Evolutionary conservation across 179 eudicot genomes (phyloP).

Genomic region (Beta macrorhiza): DNA sequence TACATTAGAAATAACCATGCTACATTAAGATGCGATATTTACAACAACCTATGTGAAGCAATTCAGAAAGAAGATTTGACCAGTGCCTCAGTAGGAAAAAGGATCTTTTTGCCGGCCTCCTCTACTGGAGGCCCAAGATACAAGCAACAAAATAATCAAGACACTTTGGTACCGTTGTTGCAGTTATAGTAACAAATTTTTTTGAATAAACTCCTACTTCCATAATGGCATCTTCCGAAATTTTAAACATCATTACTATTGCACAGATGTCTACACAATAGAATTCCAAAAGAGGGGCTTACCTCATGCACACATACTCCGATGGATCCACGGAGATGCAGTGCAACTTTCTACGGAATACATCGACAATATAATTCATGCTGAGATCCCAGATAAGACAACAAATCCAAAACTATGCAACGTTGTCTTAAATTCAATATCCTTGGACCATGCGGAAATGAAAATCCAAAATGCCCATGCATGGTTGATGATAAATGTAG

Average conservation of each 20-base stretch:
- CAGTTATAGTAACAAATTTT: neutral
- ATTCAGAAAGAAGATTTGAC: neutral
- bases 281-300: too few species aligned
- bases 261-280: neutral
- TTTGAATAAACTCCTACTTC: neutral
- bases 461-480: neutral
- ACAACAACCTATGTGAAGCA: constrained; percentile 4
- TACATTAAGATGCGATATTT: neutral
- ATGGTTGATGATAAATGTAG: constrained; percentile 5
- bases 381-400: neutral
- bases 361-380: neutral
- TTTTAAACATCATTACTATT: too few species aligned
- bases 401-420: neutral
- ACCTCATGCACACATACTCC: neutral
- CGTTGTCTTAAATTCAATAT: neutral
- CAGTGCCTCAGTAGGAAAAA: neutral
- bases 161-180: neutral
- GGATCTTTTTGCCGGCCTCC: neutral
- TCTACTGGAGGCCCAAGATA: too few species aligned
- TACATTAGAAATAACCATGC: neutral
- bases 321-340: neutral
- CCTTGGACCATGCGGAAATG: neutral
- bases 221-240: neutral
- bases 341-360: neutral
- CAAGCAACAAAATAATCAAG: too few species aligned